phyloP scores from a whole-genome alignment of 805 yeast species.

The Metschnikowia picachoensis region DNA sequence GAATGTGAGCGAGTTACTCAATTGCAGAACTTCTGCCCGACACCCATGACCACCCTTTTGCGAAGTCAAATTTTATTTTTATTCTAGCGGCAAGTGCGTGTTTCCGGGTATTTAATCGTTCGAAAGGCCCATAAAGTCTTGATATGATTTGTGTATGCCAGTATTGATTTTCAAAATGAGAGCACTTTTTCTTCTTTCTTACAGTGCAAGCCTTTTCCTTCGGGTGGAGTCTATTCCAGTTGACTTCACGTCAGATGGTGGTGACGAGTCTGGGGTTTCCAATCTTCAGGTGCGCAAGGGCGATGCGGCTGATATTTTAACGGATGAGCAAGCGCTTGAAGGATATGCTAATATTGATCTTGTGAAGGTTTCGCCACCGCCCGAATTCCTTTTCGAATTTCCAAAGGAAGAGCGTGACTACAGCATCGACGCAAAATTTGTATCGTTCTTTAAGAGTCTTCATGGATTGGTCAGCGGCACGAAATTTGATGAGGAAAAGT shows the following conservation, averaged over 20 bases:
- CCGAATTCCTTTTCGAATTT: neutral
- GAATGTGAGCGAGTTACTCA: no score
- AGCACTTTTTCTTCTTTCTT: neutral
- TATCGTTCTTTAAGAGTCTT: neutral
- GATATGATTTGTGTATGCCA: no score
- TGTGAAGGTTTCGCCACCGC: slow-evolving; percentile 1
- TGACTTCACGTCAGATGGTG: neutral
- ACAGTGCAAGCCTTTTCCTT: neutral
- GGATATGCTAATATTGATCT: slow-evolving; percentile 5
- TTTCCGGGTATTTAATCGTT: no score
- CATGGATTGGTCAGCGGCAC: neutral
- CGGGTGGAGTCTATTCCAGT: neutral
- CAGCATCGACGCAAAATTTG: slow-evolving; percentile 1
- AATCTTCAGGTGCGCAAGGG: slow-evolving; percentile 1
- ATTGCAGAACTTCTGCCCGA: no score
- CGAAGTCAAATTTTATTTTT: no score
- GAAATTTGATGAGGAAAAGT: neutral
- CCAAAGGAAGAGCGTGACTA: neutral
- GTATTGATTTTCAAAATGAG: neutral
- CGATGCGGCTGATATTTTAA: slow-evolving; percentile 1
- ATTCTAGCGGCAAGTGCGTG: no score
- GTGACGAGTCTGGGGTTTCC: neutral
- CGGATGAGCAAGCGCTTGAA: neutral
- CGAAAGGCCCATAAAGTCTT: no score
- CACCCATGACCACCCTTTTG: no score